Base-by-base conservation (phyloP, 306 rosid genomes). In the Vachellia collinsii region DNA sequence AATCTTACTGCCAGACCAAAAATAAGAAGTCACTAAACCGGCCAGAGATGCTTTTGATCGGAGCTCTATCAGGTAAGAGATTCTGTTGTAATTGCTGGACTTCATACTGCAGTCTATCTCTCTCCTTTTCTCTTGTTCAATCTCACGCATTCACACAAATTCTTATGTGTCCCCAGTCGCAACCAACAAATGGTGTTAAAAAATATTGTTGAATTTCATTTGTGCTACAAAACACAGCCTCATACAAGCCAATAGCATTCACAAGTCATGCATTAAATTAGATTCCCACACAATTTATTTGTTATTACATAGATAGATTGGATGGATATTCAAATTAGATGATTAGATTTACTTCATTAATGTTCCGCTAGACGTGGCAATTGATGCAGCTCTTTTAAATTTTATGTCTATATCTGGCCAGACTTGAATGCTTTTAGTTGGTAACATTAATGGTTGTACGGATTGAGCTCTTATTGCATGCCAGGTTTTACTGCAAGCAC, bases 401-500 rank as follows among this genome's bases (percentile, higher is more conserved):
- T 61, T 25, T 61, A 11, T 7, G 1, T 61, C 72, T 62, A 9
- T 11, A 22, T 46, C 37, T 62, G 47, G n/a, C 1, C 38, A 53
- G 25, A 29, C 41, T 43, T 81, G 62, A 64, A 54, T 41, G 61
- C 70, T 70, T 77, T 34, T 66, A 19, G 62, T 61, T n/a, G 59
- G 16, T n/a, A 77, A 62, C 47, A 48, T 59, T 37, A 66, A 72
- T 61, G 80, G 38, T 80, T 43, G 78, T 29, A 38, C n/a, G 39
- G 48, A 51, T 22, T 34, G 61, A 48, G 54, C 41, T 16, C 42
- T 16, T 65, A 19, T 11, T 70, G 67, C 65, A 23, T 51, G 48
- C 42, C 82, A 95, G 99, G 99, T 90, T 92, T 95, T 69, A 90
- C 94, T 3, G 99, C 99, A 39, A 95, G 99, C 84, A 95, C 97